Evolutionary conservation across 169 alveolate genomes (phyloP), one percentile per base, ranked within the genome.

Genomic region (Sarcocystis neurona): DNA sequence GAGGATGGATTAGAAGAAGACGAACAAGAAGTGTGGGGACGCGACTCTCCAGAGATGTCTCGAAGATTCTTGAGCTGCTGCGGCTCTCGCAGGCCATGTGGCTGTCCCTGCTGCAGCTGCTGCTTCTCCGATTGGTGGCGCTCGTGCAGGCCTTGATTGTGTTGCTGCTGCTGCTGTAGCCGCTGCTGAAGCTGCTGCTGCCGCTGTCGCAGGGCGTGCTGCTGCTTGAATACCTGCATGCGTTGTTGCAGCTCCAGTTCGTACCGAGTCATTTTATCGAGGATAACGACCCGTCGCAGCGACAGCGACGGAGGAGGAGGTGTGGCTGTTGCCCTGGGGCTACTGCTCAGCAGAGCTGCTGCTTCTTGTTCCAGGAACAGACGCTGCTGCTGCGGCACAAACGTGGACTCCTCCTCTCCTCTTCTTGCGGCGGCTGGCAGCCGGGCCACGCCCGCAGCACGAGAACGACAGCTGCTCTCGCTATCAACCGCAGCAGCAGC

Each of bases 251-350:
- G 47, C 44, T 72, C 74, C 46, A 84, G 80, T 39, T 84, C 82
- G 50, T n/a, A 84, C 41, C 89, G 80, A 1, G 89, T 84, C 27
- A 84, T 41, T 66, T 84, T 84, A 37, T 84, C 75, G 10, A 84
- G 37, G 32, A 84, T 32, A 0, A 84, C 89, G 56, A 84, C 82
- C 41, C 89, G 89, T 27, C 89, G 50, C 34, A 84, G 37, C 32
- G 53, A 48, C 27, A 84, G 46, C 8, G 77, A 44, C 23, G 89
- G 89, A 32, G 88, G 88, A 37, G 48, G 23, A 12, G 82, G 82
- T 41, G n/a, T n/a, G n/a, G n/a, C n/a, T n/a, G n/a, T n/a, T n/a
- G n/a, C n/a, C n/a, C n/a, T n/a, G n/a, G n/a, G n/a, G n/a, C n/a
- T n/a, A n/a, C n/a, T n/a, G n/a, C n/a, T n/a, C n/a, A n/a, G n/a